phyloP scores from a whole-genome alignment of 768 basidiomycete genomes.

The Lactarius hengduanensis region DNA sequence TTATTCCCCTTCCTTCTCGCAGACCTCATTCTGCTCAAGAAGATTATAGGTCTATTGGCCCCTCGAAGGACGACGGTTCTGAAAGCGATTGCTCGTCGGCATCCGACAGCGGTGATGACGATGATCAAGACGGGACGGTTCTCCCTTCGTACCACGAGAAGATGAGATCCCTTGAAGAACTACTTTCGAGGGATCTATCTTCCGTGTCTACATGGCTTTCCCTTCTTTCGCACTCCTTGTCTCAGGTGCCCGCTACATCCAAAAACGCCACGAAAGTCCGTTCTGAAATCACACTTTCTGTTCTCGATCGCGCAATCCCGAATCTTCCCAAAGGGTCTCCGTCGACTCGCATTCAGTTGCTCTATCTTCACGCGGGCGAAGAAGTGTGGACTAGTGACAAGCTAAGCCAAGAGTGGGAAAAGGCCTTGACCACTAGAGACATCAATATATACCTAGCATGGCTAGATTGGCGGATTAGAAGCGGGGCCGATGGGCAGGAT shows the following conservation, averaged over 20 bases:
- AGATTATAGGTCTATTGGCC: slow-evolving; percentile 51
- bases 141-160: slow-evolving; percentile 52
- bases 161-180: slow-evolving; percentile 57
- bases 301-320: slow-evolving; percentile 62
- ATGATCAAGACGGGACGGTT: background rate
- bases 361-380: slow-evolving; percentile 70
- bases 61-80: slow-evolving; percentile 35
- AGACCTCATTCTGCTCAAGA: slow-evolving; percentile 37
- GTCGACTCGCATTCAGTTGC: slow-evolving; percentile 54
- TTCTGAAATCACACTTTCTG: slow-evolving; percentile 66
- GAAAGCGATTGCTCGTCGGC: slow-evolving; percentile 37
- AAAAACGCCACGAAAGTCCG: slow-evolving; percentile 69
- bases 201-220: slow-evolving; percentile 60
- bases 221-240: slow-evolving; percentile 61
- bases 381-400: slow-evolving; percentile 63
- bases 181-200: slow-evolving; percentile 49
- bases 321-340: slow-evolving; percentile 50
- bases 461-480: slow-evolving; percentile 71
- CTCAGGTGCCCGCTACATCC: slow-evolving; percentile 56
- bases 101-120: slow-evolving; percentile 22
- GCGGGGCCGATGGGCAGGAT: slow-evolving; percentile 46
- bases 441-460: slow-evolving; percentile 73
- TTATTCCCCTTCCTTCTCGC: slow-evolving; percentile 55
- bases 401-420: slow-evolving; percentile 66
- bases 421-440: slow-evolving; percentile 51